Evolutionary conservation across 495 filamentous ascomycete species (phyloP), one percentile per base, ranked within the genome.

Genomic region (Aeminium ludgeri): DNA sequence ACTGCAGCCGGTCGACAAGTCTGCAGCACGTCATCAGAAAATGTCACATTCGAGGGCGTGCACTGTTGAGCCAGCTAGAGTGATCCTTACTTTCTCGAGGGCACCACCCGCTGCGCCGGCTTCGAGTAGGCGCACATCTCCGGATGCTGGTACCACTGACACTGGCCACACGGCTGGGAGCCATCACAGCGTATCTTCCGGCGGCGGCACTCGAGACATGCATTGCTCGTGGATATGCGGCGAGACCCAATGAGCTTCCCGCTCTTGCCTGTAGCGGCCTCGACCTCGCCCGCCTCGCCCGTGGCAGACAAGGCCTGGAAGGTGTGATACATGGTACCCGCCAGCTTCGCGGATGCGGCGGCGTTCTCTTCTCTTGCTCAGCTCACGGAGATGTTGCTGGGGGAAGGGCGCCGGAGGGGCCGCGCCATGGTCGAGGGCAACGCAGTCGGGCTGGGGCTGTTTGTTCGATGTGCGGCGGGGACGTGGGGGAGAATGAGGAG

Each of bases 61-160:
- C 11, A n/a, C n/a, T n/a, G n/a, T n/a, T 40, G 10, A 20, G 11
- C 19, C 5, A 1, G 20, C 16, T 42, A 18, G 35, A 20, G 40
- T 48, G 15, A 49, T 43, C 37, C 41, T 44, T 52, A 59, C 56
- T 55, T 56, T 17, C 54, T 42, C 18, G 56, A 58, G 5, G 56
- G 53, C 32, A 59, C 55, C 1, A 57, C 49, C 20, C 56, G 43
- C 46, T 55, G 59, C 23, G 55, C 44, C 16, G 55, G 57, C 43
- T 59, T 59, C 18, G 57, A 48, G 38, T 59, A 59, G 2, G 48
- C 40, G 38, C 58, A 61, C 17, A 48, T 44, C 31, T 54, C 50
- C 7, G 57, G 55, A 46, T 58, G 57, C 50, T 59, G 51, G 36
- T 57, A 59, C 57, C 57, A 59, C 16, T 13, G 20, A 23, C 41